Evolutionary conservation across 2,329 filamentous ascomycete species (phyloP).

Genomic region (Fusarium sp.): DNA sequence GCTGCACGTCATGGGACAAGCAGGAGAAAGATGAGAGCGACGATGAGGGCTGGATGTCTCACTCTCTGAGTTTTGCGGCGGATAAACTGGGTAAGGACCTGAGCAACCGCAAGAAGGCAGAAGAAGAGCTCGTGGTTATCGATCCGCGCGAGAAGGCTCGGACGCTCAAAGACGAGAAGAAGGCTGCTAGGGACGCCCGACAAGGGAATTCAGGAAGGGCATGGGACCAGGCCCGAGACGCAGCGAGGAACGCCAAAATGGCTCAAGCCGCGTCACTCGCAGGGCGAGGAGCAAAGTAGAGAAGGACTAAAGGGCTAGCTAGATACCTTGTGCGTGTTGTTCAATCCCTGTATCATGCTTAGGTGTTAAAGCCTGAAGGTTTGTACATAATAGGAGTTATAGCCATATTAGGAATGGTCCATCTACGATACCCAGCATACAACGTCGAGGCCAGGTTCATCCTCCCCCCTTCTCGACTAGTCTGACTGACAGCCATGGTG

Average conservation of each 20-base stretch:
- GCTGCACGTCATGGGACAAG: constrained; percentile 85
- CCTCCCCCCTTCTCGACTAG: constrained; percentile 18
- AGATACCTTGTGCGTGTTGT: constrained; percentile 13
- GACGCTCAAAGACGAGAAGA: constrained; percentile 73
- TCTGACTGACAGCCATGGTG: constrained; percentile 13
- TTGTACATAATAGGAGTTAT: not conserved
- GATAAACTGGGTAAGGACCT: constrained; percentile 92
- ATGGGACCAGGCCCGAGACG: constrained; percentile 61
- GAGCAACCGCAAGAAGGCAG: constrained; percentile 88
- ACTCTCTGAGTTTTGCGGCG: constrained; percentile 84
- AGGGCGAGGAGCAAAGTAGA: constrained; percentile 64
- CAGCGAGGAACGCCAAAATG: constrained; percentile 65
- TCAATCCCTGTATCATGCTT: constrained; percentile 9
- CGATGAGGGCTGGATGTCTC: constrained; percentile 83
- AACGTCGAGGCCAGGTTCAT: constrained; percentile 16
- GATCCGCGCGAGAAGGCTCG: constrained; percentile 86
- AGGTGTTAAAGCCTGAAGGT: constrained; percentile 2
- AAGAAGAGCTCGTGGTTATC: constrained; percentile 91
- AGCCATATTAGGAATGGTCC: constrained; percentile 31
- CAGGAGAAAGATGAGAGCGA: constrained; percentile 66
- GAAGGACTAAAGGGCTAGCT: constrained; percentile 1
- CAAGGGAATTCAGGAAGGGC: constrained; percentile 63
- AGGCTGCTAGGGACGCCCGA: constrained; percentile 64
- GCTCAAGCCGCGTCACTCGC: constrained; percentile 61
- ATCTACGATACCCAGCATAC: constrained; percentile 33